These are phyloP conservation scores for Hericium alpestre DNA, from an alignment of 768 basidiomycete species.

Conservation along the genomic window DNA sequence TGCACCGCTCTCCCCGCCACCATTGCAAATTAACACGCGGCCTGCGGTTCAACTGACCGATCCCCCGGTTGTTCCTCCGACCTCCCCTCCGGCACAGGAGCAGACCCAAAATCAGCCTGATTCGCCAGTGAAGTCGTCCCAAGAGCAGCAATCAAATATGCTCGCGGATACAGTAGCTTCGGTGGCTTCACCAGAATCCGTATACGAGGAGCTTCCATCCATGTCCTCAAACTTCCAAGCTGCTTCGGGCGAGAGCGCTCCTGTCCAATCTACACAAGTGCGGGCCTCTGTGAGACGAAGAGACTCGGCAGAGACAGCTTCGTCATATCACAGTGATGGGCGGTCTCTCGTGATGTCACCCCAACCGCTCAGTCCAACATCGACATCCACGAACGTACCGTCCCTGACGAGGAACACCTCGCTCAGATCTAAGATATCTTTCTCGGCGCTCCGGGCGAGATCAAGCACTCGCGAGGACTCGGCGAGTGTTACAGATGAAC, in stretches of 20 bases:
- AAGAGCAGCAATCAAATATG: neutral
- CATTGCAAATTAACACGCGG: too few species aligned
- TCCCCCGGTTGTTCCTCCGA: neutral
- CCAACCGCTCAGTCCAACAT: slow-evolving; percentile 20
- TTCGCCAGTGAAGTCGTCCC: neutral
- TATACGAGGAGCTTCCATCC: neutral
- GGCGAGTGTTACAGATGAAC: slow-evolving; percentile 19
- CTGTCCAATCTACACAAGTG: slow-evolving; percentile 3
- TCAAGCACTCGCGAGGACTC: slow-evolving; percentile 22
- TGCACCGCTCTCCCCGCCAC: neutral
- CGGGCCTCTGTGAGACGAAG: slow-evolving; percentile 8
- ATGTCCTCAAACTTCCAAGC: neutral
- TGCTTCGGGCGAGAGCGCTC: neutral
- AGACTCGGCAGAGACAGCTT: slow-evolving; percentile 15
- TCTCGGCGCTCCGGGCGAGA: slow-evolving; percentile 52
- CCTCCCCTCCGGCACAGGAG: neutral
- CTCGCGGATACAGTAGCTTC: neutral
- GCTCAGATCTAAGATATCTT: slow-evolving; percentile 54
- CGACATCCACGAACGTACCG: slow-evolving; percentile 20
- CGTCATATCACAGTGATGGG: slow-evolving; percentile 26
- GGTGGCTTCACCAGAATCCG: neutral
- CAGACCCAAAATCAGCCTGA: neutral
- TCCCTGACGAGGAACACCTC: slow-evolving; percentile 21
- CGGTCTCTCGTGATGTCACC: slow-evolving; percentile 30
- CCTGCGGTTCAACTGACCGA: neutral